Evolutionary conservation across 1,284 basidiomycete species (phyloP), one percentile per base, ranked within the genome.

Genomic region (Fomitopsis betulina): DNA sequence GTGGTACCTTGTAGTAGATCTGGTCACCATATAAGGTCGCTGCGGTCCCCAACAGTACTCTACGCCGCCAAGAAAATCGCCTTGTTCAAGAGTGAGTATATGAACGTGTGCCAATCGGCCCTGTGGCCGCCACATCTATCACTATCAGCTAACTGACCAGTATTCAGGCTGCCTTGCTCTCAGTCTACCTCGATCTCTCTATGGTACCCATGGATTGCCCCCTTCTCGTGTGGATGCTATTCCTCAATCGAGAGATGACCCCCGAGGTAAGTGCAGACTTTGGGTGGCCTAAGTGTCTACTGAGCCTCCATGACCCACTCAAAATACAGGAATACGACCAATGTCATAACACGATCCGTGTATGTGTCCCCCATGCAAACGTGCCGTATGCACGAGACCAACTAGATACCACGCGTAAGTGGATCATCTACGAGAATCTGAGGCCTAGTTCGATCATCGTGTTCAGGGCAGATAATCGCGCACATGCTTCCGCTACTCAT

Each of bases 401-500:
- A 53, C 76, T 81, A 38, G 85, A 90, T 39, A 81, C 80, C 2
- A 84, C 86, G 65, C 81, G 88, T 91, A 69, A 69, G 86, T 78
- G 30, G 3, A 5, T 19, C 25, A 15, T 5, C 3, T 9, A 17
- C 9, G 12, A 4, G 23, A 33, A 10, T 9, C 17, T 19, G 40
- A 15, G 32, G 27, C 21, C 38, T 30, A 23, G 27, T 50, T 19
- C 37, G 54, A 58, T 17, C 23, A 56, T 49, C n/a, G 52, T 40
- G 5, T 45, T 13, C 69, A 91, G 89, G 87, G 30, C 79, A 83
- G 65, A 73, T 89, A 60, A 81, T 91, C 67, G 83, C 83, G 21
- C 77, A 85, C 60, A 84, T 91, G 75, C 75, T 91, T n/a, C 89
- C 89, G 0, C 75, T 90, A 15, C 82, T 91, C 63, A 91, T 91